Evolutionary conservation across 2,329 filamentous ascomycete genomes (phyloP), one percentile per base, ranked within the genome.

Genomic region (Escovopsis sp.): DNA sequence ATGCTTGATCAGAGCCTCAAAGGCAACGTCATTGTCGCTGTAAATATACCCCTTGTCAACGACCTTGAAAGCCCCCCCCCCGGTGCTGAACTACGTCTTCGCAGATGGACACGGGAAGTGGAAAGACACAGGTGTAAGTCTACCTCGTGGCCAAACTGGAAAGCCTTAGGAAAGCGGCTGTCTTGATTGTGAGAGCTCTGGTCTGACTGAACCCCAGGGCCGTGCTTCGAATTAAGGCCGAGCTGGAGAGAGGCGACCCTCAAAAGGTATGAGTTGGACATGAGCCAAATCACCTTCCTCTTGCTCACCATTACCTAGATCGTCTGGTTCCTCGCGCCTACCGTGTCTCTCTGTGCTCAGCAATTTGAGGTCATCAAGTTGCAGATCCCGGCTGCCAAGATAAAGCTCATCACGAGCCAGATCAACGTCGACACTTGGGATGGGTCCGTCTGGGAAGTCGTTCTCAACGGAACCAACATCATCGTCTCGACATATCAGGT

Each of bases 71-170:
- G n/a, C n/a, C n/a, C n/a, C n/a, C n/a, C 34, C 20, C 33, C 7
- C 15, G 9, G 31, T 15, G 39, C 16, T 31, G 27, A 43, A 5
- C 44, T 30, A 30, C 30, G 44, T 11, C 33, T 24, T 27, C n/a
- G n/a, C 46, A 82, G 80, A 87, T 87, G 82, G 81, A 84, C 47
- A 88, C 83, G 0, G 83, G 83, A 1, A 84, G 74, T 48, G 83
- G 83, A 2, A 88, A 88, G 57, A 87, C 83, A 3, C 77, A 81
- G 48, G 73, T 87, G 81, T 84, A 70, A 60, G 71, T 59, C 39
- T 27, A 11, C n/a, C 12, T 34, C 25, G 14, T 16, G n/a, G n/a
- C n/a, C n/a, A n/a, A n/a, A n/a, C n/a, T 29, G 20, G 29, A 14
- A 13, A 39, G 12, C 8, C 10, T 9, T 25, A 30, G 13, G 14